phyloP scores from a whole-genome alignment of 768 basidiomycete genomes.

The Mycena kentingensis region DNA sequence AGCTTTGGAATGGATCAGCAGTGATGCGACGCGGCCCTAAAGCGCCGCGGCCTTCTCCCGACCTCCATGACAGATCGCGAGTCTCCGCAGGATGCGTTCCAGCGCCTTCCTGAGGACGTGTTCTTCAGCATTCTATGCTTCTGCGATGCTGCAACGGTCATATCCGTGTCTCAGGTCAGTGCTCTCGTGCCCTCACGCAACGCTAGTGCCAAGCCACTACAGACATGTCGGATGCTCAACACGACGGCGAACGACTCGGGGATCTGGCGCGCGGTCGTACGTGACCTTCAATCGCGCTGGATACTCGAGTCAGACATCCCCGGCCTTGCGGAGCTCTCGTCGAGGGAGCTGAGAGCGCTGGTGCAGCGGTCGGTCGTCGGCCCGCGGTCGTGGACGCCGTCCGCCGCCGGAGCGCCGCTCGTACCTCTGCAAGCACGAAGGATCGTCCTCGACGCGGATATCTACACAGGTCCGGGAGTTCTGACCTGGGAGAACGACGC shows the following conservation, averaged over 20 bases:
- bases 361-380: not conserved
- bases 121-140: slow-evolving; percentile 1
- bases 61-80: too few relatives aligned
- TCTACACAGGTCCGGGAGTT: not conserved
- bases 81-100: too few relatives aligned
- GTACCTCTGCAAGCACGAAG: not conserved
- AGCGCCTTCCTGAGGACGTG: slow-evolving; percentile 6
- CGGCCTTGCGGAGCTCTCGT: not conserved
- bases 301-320: slow-evolving; percentile 5
- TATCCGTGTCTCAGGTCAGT: slow-evolving; percentile 5
- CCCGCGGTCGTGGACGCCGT: slow-evolving; percentile 1
- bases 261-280: slow-evolving; percentile 1
- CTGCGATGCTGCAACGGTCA: slow-evolving; percentile 4
- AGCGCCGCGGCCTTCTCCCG: too few relatives aligned
- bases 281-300: not conserved
- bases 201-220: not conserved
- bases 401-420: not conserved
- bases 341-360: not conserved
- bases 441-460: not conserved
- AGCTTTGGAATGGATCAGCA: too few relatives aligned
- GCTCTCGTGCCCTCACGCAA: not conserved
- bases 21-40: too few relatives aligned
- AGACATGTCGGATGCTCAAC: not conserved
- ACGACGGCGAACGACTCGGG: not conserved
- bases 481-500: not conserved